Evolutionary conservation across 192 early-diverging fungal genomes (phyloP), one percentile per base, ranked within the genome.

Genomic region (Coemansia sp.): DNA sequence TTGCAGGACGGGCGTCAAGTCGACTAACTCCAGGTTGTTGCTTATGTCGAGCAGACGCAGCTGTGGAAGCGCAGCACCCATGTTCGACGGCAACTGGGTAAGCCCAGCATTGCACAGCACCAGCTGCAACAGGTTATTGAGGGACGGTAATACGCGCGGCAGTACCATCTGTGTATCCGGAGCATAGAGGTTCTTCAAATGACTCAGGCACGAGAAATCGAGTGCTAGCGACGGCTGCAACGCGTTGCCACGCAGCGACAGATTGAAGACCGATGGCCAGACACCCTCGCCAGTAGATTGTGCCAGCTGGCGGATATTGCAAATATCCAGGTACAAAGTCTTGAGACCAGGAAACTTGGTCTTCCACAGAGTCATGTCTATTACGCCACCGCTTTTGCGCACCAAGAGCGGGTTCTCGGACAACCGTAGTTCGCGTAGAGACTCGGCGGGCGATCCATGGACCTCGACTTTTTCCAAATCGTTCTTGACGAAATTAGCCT

Each of bases 161-260:
- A 83, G 70, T 33, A 61, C 47, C 49, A 78, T 55, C 7, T 67
- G 76, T 1, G 75, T 77, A 37, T 83, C 76, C 4, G 80, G 76
- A n/a, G 73, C 63, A 61, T 83, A 83, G n/a, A 83, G 58, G 76
- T 83, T 83, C 43, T 75, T 74, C 35, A 78, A 46, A 32, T 69
- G 68, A 19, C 58, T 30, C 63, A 83, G 17, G 35, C 72, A 75
- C 14, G 44, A 62, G 47, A 83, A 78, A 26, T 78, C 80, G 9
- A 83, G 47, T 9, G 62, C 66, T 33, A 83, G 66, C 43, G 66
- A 43, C 43, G 72, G 73, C 57, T 69, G 72, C 33, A 74, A 46
- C 37, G 72, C 70, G 19, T 74, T 74, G 11, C 80, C 80, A 16
- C 80, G 80, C 43, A 83, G 62, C 58, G 80, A 83, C 3, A 83